Evolutionary conservation across 1,139 yeast species (phyloP).

Genomic region (Pichia cactophila): DNA sequence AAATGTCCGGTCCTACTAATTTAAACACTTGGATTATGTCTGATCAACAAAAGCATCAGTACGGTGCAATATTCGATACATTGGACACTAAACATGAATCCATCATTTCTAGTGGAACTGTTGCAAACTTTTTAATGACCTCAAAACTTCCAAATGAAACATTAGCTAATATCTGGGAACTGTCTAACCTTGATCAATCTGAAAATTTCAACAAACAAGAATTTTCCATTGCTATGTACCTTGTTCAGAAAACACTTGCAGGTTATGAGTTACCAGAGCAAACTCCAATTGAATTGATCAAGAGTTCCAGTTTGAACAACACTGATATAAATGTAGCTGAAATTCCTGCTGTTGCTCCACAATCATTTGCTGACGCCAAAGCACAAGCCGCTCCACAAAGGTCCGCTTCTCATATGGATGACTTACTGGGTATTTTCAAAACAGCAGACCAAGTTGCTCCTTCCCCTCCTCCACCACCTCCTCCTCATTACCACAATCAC

Average conservation of each 20-base stretch:
- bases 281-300: slow-evolving; percentile 25
- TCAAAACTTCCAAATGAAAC: slow-evolving; percentile 81
- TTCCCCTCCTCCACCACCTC: slow-evolving; percentile 27
- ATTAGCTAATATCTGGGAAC: slow-evolving; percentile 89
- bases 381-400: slow-evolving; percentile 21
- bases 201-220: slow-evolving; percentile 77
- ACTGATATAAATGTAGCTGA: neutral
- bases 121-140: slow-evolving; percentile 83
- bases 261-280: slow-evolving; percentile 66
- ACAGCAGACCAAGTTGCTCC: slow-evolving; percentile 27
- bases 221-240: slow-evolving; percentile 88
- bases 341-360: slow-evolving; percentile 11
- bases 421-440: slow-evolving; percentile 40
- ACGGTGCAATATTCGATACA: slow-evolving; percentile 68
- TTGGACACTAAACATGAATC: slow-evolving; percentile 65
- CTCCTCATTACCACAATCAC: neutral
- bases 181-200: slow-evolving; percentile 82
- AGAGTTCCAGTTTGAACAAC: slow-evolving; percentile 15
- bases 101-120: slow-evolving; percentile 63
- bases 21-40: slow-evolving; percentile 64
- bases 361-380: slow-evolving; percentile 15
- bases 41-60: slow-evolving; percentile 65
- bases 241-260: slow-evolving; percentile 74
- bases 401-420: slow-evolving; percentile 56
- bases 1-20: slow-evolving; percentile 33